A percentile compares a stretch with the other conserved stretches of the same genome.
These are phyloP conservation scores for Truncatella angustata DNA, from an alignment of 2,329 filamentous ascomycete genomes.

Conservation along the genomic window DNA sequence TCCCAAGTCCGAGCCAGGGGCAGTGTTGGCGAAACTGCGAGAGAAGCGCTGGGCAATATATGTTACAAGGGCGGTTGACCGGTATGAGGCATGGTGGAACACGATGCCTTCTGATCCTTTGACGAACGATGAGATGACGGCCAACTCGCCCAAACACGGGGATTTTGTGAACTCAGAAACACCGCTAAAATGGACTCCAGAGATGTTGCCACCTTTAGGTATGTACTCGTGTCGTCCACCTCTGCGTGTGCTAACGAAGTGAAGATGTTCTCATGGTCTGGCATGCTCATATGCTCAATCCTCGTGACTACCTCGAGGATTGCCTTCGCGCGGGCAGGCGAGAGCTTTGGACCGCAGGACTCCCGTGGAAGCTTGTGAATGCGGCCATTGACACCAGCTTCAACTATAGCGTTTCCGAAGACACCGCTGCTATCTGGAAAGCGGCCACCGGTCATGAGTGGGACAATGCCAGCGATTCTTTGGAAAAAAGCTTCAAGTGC, in stretches of 20 bases:
- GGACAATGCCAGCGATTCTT: constrained; percentile 55
- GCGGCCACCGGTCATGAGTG: constrained; percentile 49
- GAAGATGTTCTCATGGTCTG: constrained; percentile 75
- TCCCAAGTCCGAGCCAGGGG: constrained; percentile 26
- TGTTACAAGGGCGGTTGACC: constrained; percentile 64
- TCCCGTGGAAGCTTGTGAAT: constrained; percentile 65
- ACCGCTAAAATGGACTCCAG: constrained; percentile 33
- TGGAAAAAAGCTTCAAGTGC: constrained; percentile 50
- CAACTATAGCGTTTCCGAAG: constrained; percentile 48
- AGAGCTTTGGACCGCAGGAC: constrained; percentile 57
- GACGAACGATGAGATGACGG: constrained; percentile 34
- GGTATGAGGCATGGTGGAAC: constrained; percentile 67
- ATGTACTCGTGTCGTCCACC: constrained; percentile 9
- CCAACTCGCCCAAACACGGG: constrained; percentile 23
- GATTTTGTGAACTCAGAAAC: constrained; percentile 30
- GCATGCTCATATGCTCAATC: constrained; percentile 79
- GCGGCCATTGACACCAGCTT: constrained; percentile 58
- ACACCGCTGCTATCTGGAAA: constrained; percentile 46
- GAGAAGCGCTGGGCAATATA: constrained; percentile 76
- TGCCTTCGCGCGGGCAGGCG: constrained; percentile 57
- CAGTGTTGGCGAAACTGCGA: constrained; percentile 50
- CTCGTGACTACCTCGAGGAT: constrained; percentile 71
- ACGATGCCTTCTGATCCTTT: constrained; percentile 30
- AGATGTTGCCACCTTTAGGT: constrained; percentile 60
- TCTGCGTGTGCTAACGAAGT: neutral